Percentiles rank a stretch among this genome's conserved stretches.
Conservation (phyloP, 805 yeast genomes). For the Starmerella apicola region DNA sequence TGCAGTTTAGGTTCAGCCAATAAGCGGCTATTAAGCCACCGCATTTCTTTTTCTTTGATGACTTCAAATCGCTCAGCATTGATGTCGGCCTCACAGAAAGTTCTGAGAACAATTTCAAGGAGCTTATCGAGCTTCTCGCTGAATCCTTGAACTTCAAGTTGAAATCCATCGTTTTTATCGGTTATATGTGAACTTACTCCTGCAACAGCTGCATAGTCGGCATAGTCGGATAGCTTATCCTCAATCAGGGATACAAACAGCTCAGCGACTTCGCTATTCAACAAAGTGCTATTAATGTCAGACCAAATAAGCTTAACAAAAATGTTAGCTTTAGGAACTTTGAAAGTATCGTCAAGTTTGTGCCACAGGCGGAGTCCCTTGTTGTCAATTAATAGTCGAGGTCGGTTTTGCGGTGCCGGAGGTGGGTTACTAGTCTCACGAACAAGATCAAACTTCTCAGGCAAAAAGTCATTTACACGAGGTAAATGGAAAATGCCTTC, state of each 20-base stretch:
- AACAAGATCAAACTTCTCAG: constrained; percentile 59
- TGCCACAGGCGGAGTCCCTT: constrained; percentile 44
- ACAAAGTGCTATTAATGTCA: constrained; percentile 2
- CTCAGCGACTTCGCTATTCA: constrained; percentile 42
- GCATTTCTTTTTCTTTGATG: constrained; percentile 48
- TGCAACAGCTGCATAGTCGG: constrained; percentile 77
- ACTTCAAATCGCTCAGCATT: constrained; percentile 50
- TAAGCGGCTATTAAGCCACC: constrained; percentile 56
- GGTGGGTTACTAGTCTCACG: constrained; percentile 28
- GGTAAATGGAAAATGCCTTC: constrained; percentile 44
- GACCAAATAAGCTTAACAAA: constrained; percentile 54
- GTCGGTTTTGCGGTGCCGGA: constrained; percentile 37
- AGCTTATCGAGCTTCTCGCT: constrained; percentile 65
- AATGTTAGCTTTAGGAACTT: constrained; percentile 75
- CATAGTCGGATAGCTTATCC: constrained; percentile 61
- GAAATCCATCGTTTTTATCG: constrained; percentile 57
- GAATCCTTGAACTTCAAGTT: constrained; percentile 60
- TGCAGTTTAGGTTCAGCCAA: constrained; percentile 69
- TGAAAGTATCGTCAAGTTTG: constrained; percentile 78
- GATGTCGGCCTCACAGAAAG: constrained; percentile 40
- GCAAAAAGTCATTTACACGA: constrained; percentile 63
- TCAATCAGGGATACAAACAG: constrained; percentile 58
- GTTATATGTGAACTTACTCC: constrained; percentile 51
- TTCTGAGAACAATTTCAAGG: constrained; percentile 46
- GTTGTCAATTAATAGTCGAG: constrained; percentile 44